phyloP scores from a whole-genome alignment of 805 yeast genomes.

The Metschnikowia bowlesiae region DNA sequence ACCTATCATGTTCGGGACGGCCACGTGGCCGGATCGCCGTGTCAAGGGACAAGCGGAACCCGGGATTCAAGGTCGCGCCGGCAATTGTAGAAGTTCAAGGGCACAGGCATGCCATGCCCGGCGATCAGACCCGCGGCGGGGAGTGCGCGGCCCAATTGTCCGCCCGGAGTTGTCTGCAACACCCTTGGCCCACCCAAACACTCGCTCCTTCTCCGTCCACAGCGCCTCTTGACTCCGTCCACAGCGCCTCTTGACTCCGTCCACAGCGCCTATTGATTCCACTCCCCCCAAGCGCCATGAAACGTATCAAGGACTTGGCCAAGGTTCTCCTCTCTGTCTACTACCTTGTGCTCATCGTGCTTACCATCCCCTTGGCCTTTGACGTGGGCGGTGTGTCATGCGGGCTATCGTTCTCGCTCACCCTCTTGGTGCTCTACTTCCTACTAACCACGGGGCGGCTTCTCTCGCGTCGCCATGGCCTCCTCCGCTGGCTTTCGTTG shows the following conservation, averaged over 20 bases:
- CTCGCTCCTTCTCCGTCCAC: too few species aligned
- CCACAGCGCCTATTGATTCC: background rate
- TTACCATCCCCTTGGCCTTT: slow-evolving; percentile 88
- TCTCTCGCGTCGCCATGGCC: slow-evolving; percentile 37
- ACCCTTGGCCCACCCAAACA: too few species aligned
- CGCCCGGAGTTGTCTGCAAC: too few species aligned
- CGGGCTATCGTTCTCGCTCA: slow-evolving; percentile 80
- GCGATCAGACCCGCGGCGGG: too few species aligned
- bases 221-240: background rate
- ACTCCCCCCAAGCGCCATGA: slow-evolving; percentile 4
- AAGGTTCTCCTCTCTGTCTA: slow-evolving; percentile 13
- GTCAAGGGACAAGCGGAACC: too few species aligned
- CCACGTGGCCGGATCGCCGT: too few species aligned
- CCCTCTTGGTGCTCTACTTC: slow-evolving; percentile 56
- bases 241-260: background rate
- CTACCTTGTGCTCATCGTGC: slow-evolving; percentile 63
- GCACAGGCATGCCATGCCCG: too few species aligned
- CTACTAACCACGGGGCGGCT: slow-evolving; percentile 69
- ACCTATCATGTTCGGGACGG: too few species aligned
- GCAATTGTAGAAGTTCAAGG: too few species aligned
- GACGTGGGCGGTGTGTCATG: slow-evolving; percentile 90
- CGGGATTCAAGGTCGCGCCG: too few species aligned
- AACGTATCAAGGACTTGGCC: slow-evolving; percentile 10
- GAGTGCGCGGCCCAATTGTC: too few species aligned
- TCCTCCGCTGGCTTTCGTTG: slow-evolving; percentile 42